Conservation (phyloP, 495 filamentous ascomycete genomes). For the Hapsidospora chrysogenum region DNA sequence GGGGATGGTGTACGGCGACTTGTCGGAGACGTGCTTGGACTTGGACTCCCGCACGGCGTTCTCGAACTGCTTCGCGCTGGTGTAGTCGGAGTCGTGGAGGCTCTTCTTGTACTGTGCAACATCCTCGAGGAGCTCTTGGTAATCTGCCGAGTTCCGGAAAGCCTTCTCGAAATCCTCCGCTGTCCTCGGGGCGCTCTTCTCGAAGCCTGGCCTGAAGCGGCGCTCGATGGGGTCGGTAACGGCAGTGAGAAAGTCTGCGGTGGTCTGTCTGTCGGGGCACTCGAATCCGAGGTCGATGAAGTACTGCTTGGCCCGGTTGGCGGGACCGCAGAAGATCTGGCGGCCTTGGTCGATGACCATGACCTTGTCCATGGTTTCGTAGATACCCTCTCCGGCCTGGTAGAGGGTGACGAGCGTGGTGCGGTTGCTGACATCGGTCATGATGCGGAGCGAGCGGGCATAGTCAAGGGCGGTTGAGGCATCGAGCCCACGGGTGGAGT, state of each 20-base stretch:
- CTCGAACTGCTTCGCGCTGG: conserved; percentile 29
- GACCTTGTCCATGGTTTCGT: conserved; percentile 54
- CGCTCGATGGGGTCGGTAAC: conserved; percentile 53
- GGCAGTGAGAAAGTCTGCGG: conserved; percentile 56
- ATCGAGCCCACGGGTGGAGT: conserved; percentile 32
- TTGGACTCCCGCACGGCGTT: conserved; percentile 27
- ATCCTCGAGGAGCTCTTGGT: neutral
- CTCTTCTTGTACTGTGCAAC: neutral
- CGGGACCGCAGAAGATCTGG: conserved; percentile 49
- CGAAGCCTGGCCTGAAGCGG: conserved; percentile 39
- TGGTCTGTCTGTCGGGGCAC: conserved; percentile 32
- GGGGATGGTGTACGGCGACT: conserved; percentile 39
- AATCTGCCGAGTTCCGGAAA: neutral
- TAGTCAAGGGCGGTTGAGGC: conserved; percentile 30
- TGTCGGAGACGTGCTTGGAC: conserved; percentile 19
- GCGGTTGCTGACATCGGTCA: conserved; percentile 35
- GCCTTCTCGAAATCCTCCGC: conserved; percentile 11
- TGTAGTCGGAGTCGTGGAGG: conserved; percentile 1
- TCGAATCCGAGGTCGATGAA: conserved; percentile 43
- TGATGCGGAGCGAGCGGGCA: conserved; percentile 25
- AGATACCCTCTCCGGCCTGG: conserved; percentile 50
- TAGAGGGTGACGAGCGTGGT: conserved; percentile 51
- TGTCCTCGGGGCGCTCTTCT: conserved; percentile 30
- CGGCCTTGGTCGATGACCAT: conserved; percentile 48
- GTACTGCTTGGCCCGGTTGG: conserved; percentile 38